Percentiles rank a stretch among this genome's conserved stretches.
Conservation (phyloP, 225 moss, liverwort and hornwort species). For the Bryum argenteum region DNA sequence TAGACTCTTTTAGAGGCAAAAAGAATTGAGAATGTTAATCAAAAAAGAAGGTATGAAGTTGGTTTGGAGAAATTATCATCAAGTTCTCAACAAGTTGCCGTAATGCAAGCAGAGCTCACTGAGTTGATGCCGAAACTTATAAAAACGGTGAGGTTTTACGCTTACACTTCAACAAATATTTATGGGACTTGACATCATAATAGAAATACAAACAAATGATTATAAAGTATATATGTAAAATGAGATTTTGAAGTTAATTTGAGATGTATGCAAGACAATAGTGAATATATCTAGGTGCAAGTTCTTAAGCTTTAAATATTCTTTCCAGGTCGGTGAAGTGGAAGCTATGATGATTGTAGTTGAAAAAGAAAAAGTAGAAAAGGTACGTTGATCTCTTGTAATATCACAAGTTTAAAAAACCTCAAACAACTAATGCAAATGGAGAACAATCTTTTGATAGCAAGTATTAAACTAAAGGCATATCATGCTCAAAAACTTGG, state of each 20-base stretch:
- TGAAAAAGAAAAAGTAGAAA: constrained; percentile 90
- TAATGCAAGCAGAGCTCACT: constrained; percentile 84
- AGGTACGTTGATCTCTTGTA: constrained; percentile 26
- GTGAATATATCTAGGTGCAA: not conserved
- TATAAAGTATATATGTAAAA: too few relatives aligned
- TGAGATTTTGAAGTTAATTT: too few relatives aligned
- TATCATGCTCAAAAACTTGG: too few relatives aligned
- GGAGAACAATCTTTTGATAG: too few relatives aligned
- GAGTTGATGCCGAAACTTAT: constrained; percentile 91
- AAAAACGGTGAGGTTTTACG: constrained; percentile 44
- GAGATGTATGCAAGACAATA: not conserved
- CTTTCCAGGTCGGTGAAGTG: constrained; percentile 72
- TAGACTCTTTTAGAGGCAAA: constrained; percentile 64
- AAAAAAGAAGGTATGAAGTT: constrained; percentile 78
- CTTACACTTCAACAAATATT: rapidly evolving
- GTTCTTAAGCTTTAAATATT: not conserved
- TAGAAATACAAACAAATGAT: too few relatives aligned
- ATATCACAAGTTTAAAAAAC: too few relatives aligned
- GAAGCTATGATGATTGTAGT: constrained; percentile 84
- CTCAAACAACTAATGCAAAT: too few relatives aligned
- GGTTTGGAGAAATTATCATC: constrained; percentile 87
- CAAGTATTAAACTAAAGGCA: too few relatives aligned
- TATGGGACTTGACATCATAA: not conserved
- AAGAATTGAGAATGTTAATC: constrained; percentile 67
- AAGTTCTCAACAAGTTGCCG: constrained; percentile 80